Evolutionary conservation across 139 green algal genomes (phyloP), one percentile per base, ranked within the genome.

Genomic region (Microglena sp.): DNA sequence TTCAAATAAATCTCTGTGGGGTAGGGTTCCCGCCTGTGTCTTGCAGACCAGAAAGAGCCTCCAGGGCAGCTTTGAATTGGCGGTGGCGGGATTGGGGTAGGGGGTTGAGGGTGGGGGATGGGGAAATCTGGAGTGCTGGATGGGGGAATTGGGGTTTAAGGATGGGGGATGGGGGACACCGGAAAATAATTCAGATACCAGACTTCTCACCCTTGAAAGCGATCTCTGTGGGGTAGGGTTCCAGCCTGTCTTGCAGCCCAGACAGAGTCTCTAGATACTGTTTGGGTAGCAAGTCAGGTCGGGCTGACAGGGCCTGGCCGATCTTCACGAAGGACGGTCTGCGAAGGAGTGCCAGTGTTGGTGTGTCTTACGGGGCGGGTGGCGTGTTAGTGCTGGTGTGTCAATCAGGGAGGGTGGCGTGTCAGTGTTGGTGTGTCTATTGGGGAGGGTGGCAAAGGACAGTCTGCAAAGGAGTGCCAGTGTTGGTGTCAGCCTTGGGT

Each of bases 291-390:
- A 93, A 74, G 79, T 93, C 87, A 0, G 87, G 87, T 4, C 87
- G 71, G 22, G 82, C 65, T 32, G 69, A 82, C 57, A 97, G 82
- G 1, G 86, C 84, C 69, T 95, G 89, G 32, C 92, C 92, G 28
- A 96, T 81, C 77, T 97, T 96, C 0, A 95, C 85, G 54, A 97
- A 96, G 0, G 79, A 82, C 0, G 89, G 82, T 0, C 75, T 80
- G 73, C 1, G 27, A 11, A 24, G 6, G 31, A 5, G 29, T 29
- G 26, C n/a, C 2, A 24, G 43, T 58, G 40, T 50, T 11, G 15
- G 40, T 50, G 40, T 18, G 40, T 50, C 15, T 18, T 11, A 11
- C 15, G 11, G 40, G 11, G 40, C 18, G 40, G 11, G 40, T 50
- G 11, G 11, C 18, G 40, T 18, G 18, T 50, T 11, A 11, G 40